Base-by-base conservation (phyloP, 2,329 filamentous ascomycete species). In the Chaetomium strumarium region DNA sequence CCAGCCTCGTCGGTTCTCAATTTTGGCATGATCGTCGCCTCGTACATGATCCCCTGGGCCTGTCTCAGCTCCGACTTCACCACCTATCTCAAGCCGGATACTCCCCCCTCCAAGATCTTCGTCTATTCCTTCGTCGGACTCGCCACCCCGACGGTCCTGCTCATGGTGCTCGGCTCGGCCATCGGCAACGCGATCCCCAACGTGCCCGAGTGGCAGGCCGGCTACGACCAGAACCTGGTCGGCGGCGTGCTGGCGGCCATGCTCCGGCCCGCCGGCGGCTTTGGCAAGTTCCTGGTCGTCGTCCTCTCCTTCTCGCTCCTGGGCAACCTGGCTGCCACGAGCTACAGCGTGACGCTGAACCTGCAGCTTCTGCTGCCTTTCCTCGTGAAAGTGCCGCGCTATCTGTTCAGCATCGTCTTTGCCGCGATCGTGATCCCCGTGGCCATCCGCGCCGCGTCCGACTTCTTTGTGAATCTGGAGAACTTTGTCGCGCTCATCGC, bases 141-240 rank as follows among this genome's bases (percentile, higher is more conserved):
- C 2, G 65, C 73, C 7, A 58, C 78, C 5, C 80, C 81, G 0
- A 79, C 79, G 0, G 70, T 81, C 36, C 70, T 79, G 0, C 72
- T 85, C 46, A 84, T 86, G 80, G 73, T 72, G 0, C 74, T 85
- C 0, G 83, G 83, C 7, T 79, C 81, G 10, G 81, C 82, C n/a
- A 82, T 86, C 40, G 80, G 76, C 16, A 80, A 80, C 7, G 80
- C 80, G 30, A 72, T 81, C 1, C 70, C 75, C 20, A 79, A 75
- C 56, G 70, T 78, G 2, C 72, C 77, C 0, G 66, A 67, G 3
- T 84, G 81, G 80, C 59, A 70, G n/a, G 71, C 68, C 3, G 79
- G 73, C 2, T 83, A 83, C 61, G 69, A 76, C 3, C 59, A 67
- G 41, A 78, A 75, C 37, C 73, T 75, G 5, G 75, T 81, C 1